phyloP scores from a whole-genome alignment of 192 early-diverging fungal genomes.

The Backusella morwellensis region DNA sequence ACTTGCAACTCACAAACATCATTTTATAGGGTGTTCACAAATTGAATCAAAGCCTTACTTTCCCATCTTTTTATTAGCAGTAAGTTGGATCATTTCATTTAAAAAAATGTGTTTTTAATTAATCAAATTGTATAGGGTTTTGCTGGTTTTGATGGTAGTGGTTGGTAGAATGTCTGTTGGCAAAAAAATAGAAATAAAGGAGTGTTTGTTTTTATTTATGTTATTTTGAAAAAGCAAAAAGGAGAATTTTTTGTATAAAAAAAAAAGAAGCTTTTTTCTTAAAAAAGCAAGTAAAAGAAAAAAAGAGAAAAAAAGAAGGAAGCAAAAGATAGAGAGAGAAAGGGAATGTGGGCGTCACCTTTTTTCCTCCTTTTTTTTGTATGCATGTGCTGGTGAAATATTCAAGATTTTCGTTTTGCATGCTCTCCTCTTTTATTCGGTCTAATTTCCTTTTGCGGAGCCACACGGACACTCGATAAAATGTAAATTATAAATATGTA shows the following conservation, averaged over 20 bases:
- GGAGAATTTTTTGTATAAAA: neutral
- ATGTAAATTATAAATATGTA: neutral
- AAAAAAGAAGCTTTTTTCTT: neutral
- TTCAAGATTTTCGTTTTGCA: constrained; percentile 5
- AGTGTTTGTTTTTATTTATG: neutral
- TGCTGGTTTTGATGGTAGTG: constrained; percentile 74
- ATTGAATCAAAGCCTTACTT: constrained; percentile 95
- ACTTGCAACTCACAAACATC: neutral
- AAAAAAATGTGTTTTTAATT: neutral
- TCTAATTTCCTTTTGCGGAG: neutral
- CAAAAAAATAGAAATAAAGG: neutral
- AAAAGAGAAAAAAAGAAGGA: neutral
- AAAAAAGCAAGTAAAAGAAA: neutral
- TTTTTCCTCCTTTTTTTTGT: neutral
- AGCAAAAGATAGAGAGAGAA: neutral
- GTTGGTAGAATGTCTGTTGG: constrained; percentile 22
- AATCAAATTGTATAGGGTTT: constrained; percentile 49
- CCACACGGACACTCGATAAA: neutral
- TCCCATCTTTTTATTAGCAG: constrained; percentile 85
- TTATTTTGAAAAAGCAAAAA: neutral
- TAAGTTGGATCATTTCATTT: constrained; percentile 18
- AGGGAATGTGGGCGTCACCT: neutral
- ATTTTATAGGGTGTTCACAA: constrained; percentile 61
- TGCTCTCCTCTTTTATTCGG: neutral
- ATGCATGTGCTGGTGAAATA: neutral